Conservation (phyloP, 2,329 filamentous ascomycete species). For the Pseudogymnoascus verrucosus region DNA sequence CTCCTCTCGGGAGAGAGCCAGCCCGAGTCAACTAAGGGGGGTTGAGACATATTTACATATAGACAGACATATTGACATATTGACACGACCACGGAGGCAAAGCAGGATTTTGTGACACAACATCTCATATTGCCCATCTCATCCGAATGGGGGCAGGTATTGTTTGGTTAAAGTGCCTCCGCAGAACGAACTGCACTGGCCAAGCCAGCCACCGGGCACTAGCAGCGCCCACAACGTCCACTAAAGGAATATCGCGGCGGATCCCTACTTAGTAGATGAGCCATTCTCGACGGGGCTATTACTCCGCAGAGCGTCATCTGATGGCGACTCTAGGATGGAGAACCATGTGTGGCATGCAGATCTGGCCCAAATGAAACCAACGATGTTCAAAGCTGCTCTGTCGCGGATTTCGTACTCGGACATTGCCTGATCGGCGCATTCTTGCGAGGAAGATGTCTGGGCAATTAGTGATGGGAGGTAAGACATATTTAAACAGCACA, state of each 20-base stretch:
- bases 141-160: neutral
- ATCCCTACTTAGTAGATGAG: neutral
- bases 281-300: conserved; percentile 7
- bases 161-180: neutral
- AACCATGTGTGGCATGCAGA: neutral
- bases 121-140: neutral
- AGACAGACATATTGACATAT: neutral
- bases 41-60: neutral
- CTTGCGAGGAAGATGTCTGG: neutral
- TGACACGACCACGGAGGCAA: neutral
- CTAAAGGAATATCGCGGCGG: neutral
- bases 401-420: neutral
- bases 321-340: neutral
- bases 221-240: neutral
- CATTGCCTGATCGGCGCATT: neutral
- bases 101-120: neutral
- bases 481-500: neutral
- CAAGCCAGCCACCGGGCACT: conserved; percentile 3
- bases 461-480: neutral
- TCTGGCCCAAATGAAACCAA: neutral
- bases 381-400: neutral
- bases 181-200: neutral
- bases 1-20: neutral
- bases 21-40: neutral
- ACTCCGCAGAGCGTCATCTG: conserved; percentile 1